These are phyloP conservation scores for Candida adriatica DNA, from an alignment of 805 yeast genomes.

Conservation along the genomic window DNA sequence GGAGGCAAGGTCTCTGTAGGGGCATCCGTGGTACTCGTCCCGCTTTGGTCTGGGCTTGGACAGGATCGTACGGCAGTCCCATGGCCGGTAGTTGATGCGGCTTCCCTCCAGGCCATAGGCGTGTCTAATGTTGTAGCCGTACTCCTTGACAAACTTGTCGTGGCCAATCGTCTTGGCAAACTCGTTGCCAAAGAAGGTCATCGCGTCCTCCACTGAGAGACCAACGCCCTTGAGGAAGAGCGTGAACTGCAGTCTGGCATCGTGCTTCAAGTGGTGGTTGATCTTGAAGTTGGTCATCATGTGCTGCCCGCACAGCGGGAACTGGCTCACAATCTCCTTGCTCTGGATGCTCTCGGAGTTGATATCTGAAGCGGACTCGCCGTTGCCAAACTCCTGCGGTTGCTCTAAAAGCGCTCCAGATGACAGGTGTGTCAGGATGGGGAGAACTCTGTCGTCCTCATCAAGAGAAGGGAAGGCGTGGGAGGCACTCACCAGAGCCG, in stretches of 20 bases:
- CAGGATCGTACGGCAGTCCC: constrained; percentile 75
- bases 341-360: constrained; percentile 55
- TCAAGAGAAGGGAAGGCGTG: constrained; percentile 77
- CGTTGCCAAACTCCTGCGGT: constrained; percentile 12
- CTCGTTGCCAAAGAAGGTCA: constrained; percentile 74
- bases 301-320: constrained; percentile 75
- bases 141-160: constrained; percentile 82
- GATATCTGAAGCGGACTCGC: constrained; percentile 35
- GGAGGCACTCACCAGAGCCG: constrained; percentile 58
- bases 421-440: constrained; percentile 73
- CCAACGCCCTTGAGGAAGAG: constrained; percentile 89
- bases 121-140: constrained; percentile 82
- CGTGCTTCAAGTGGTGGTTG: constrained; percentile 70
- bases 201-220: constrained; percentile 76
- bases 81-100: constrained; percentile 76
- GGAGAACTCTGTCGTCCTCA: constrained; percentile 86
- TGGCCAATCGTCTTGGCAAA: constrained; percentile 59
- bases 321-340: constrained; percentile 49
- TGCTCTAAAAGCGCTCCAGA: constrained; percentile 52
- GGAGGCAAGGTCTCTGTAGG: constrained; percentile 69
- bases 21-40: constrained; percentile 86
- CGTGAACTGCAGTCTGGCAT: constrained; percentile 80
- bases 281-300: constrained; percentile 54
- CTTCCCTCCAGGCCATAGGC: constrained; percentile 90
- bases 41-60: constrained; percentile 62